Base-by-base conservation (phyloP, 2,329 filamentous ascomycete genomes). In the Phaeosphaeriaceae sp. region DNA sequence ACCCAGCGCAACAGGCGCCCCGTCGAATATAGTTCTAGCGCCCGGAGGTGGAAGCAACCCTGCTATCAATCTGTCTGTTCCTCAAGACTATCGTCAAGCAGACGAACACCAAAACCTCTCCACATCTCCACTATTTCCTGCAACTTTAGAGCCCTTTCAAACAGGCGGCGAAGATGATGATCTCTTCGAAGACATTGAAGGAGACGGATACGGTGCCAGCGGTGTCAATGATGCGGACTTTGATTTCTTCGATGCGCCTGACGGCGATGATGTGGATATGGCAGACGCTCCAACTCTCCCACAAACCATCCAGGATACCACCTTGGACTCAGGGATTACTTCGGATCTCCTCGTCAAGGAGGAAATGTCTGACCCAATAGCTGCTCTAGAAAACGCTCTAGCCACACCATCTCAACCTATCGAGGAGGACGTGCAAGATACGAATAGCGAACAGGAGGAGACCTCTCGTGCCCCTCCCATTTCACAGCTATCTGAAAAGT, bases 171-270 rank as follows among this genome's bases (percentile, higher is more conserved):
- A 54, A 26, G 67, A 72, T 42, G 83, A 85, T 52, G 83, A 87
- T 60, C 75, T 90, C 4, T 89, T 90, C 63, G 62, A 55, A 37
- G 87, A 89, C 46, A 79, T 89, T 58, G 85, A 85, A 11, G 83
- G 82, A 7, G 87, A 90, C 57, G 83, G 87, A 58, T 90, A 90
- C 71, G 85, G 81, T n/a, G 83, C 86, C n/a, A 82, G 84, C 54
- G 83, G 77, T n/a, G 78, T 93, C n/a, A 92, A 87, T 1, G 90
- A 94, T 60, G 89, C 85, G 5, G 90, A 94, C 65, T 93, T 93
- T 68, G 90, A 83, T 67, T 93, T 92, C 70, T 93, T 93, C 60
- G 89, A 93, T 61, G 86, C 88, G 52, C 80, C 79, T 2, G 76
- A 75, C 38, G 75, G 69, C 34, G 71, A 68, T n/a, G 69, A 71